Evolutionary conservation across 805 yeast species (phyloP), one percentile per base, ranked within the genome.

Genomic region (Blastobotrys peoriensis): DNA sequence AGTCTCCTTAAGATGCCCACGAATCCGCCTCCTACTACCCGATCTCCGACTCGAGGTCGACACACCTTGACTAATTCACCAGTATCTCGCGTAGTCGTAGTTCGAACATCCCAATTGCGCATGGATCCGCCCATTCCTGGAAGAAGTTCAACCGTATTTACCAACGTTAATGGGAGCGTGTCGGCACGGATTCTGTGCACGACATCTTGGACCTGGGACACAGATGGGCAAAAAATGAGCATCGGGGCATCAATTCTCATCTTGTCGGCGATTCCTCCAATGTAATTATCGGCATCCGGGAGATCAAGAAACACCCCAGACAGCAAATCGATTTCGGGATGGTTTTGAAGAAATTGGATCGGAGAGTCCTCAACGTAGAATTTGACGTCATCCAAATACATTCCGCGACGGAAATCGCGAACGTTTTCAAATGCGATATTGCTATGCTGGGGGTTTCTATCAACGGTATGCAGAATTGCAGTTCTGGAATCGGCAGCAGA

Each of bases 91-190:
- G 70, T 63, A 2, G 54, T 46, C 1, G 75, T 56, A 30, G 58
- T 57, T 39, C 76, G 57, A 1, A 73, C 60, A 48, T 75, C 78
- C 79, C 79, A 75, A 38, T 71, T 75, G 48, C 72, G 67, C 46
- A 74, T 53, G 0, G 77, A 76, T 18, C 77, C 78, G 1, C 76
- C 76, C 27, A 68, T 70, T 4, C 78, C 77, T 10, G 73, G 71
- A 38, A 63, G 52, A 15, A 75, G 45, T 51, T 74, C 78, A 17
- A 67, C 58, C 2, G 73, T 66, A 36, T 64, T 60, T 3, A 62
- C 64, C 47, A 68, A 62, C 9, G 67, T 60, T 22, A 73, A 49
- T 36, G 63, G 62, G 36, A 66, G 53, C n/a, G 54, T 53, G 19
- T 61, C 57, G 38, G 57, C 58, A 10, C 57, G 53, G 3, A 71